Conservation (phyloP, 495 filamentous ascomycete genomes). For the Terfezia boudieri region DNA sequence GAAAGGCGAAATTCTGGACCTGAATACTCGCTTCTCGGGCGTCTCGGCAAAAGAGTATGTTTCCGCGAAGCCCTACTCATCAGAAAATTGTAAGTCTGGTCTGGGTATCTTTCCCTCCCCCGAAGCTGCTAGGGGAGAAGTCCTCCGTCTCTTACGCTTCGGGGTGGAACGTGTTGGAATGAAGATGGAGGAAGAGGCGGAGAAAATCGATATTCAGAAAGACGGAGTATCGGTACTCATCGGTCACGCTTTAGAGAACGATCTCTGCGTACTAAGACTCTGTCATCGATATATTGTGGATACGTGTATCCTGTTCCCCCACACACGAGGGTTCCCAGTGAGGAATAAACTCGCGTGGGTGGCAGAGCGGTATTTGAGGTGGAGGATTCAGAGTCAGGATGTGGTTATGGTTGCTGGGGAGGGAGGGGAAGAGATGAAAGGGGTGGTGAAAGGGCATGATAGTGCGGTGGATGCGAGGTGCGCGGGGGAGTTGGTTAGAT, state of each 20-base stretch:
- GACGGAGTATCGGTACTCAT: conserved; percentile 57
- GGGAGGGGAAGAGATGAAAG: neutral
- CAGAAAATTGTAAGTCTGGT: conserved; percentile 2
- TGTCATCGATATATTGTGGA: conserved; percentile 73
- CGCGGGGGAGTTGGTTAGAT: conserved; percentile 62
- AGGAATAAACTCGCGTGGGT: conserved; percentile 54
- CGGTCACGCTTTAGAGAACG: conserved; percentile 88
- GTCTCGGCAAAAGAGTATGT: conserved; percentile 51
- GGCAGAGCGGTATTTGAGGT: conserved; percentile 37
- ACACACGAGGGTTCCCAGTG: conserved; percentile 47
- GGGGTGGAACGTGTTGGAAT: conserved; percentile 40
- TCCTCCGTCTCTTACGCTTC: conserved; percentile 22
- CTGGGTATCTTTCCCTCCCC: conserved; percentile 6
- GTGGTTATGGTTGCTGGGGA: conserved; percentile 28
- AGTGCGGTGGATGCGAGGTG: conserved; percentile 71
- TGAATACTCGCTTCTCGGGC: conserved; percentile 78
- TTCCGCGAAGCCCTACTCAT: conserved; percentile 38
- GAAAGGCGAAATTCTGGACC: conserved; percentile 60
- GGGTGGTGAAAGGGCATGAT: conserved; percentile 43
- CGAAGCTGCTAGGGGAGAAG: conserved; percentile 38
- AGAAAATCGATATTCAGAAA: conserved; percentile 38
- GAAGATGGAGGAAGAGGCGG: conserved; percentile 22
- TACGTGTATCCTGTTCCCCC: conserved; percentile 64
- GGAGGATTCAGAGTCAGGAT: conserved; percentile 40
- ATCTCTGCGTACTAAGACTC: conserved; percentile 60